phyloP scores from a whole-genome alignment of 495 filamentous ascomycete species.

The Chaetomidium leptoderma region DNA sequence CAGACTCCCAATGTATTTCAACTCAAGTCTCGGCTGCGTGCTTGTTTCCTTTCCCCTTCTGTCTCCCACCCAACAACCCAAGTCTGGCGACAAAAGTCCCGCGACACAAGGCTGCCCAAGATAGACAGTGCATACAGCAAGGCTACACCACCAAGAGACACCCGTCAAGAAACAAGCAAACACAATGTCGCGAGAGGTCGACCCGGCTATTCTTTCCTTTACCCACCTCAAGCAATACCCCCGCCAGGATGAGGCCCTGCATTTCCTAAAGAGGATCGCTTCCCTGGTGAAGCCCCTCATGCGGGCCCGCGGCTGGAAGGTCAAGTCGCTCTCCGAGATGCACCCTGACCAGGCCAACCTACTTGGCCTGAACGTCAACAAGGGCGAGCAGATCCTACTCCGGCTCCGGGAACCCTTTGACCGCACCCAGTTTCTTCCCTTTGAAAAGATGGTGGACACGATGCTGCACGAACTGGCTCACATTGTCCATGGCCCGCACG shows the following conservation, averaged over 20 bases:
- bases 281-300: constrained; percentile 95
- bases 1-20: background rate
- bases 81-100: background rate
- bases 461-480: constrained; percentile 98
- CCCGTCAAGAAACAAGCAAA: background rate
- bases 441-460: constrained; percentile 79
- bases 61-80: too few relatives aligned
- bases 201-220: constrained; percentile 69
- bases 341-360: constrained; percentile 71
- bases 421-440: constrained; percentile 69
- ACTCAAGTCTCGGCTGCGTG: background rate
- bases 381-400: constrained; percentile 74
- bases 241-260: constrained; percentile 72
- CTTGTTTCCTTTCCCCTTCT: background rate
- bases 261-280: constrained; percentile 75
- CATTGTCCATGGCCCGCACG: constrained; percentile 77
- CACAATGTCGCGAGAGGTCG: constrained; percentile 50
- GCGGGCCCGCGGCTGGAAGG: constrained; percentile 76
- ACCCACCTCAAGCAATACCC: constrained; percentile 72
- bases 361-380: constrained; percentile 73
- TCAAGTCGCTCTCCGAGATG: constrained; percentile 79
- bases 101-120: background rate
- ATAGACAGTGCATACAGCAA: background rate
- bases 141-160: background rate
- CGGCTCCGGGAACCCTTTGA: constrained; percentile 76